Conservation (phyloP, 495 filamentous ascomycete genomes). For the Aspergillus panamensis region DNA sequence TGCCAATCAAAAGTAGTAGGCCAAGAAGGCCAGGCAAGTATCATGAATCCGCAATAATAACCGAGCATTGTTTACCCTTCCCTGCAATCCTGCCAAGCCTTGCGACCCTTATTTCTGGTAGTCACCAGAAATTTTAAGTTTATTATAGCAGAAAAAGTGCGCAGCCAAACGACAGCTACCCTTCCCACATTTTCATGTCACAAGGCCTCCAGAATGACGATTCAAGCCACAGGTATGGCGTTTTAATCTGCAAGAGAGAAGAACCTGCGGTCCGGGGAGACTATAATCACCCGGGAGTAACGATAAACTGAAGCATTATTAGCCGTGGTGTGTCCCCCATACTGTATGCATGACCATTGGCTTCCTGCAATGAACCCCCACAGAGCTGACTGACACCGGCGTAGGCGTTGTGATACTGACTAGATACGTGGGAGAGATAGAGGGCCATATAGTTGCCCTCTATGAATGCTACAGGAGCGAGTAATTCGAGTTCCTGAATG, state of each 20-base stretch:
- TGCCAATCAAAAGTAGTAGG: no score
- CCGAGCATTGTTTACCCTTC: no score
- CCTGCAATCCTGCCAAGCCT: no score
- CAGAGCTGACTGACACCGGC: background rate
- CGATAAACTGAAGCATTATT: conserved; percentile 3
- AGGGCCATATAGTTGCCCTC: background rate
- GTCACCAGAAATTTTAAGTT: no score
- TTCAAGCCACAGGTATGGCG: conserved; percentile 12
- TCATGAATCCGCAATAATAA: no score
- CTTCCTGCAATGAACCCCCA: background rate
- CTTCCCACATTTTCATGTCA: background rate
- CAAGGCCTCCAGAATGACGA: background rate
- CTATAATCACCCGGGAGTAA: background rate
- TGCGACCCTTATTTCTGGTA: no score
- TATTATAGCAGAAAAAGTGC: no score
- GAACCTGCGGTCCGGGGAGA: background rate
- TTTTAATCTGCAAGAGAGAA: background rate
- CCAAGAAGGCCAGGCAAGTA: no score
- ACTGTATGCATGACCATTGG: no score
- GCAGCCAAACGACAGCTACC: background rate
- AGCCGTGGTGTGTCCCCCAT: background rate
- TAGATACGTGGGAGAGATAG: background rate
- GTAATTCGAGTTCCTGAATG: background rate
- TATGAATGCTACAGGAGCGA: background rate
- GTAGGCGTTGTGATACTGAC: background rate